phyloP scores from a whole-genome alignment of 305 asterid genomes.

The Solanum aculeatissimum region DNA sequence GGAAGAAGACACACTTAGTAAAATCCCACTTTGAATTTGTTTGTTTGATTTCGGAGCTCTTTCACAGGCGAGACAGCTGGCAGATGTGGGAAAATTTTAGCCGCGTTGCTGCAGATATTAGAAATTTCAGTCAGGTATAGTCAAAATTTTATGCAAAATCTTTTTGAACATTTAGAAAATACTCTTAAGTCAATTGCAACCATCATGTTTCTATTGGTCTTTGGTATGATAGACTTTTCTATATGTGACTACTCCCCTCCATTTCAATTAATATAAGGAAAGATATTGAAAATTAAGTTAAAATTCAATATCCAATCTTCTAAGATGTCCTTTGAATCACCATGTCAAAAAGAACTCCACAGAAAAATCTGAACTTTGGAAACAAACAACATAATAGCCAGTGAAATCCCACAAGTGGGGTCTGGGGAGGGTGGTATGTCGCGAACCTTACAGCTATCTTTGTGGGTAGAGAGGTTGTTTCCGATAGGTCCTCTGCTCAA shows the following conservation, averaged over 20 bases:
- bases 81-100: constrained; percentile 98
- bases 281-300: not conserved
- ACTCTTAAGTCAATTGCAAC: not conserved
- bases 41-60: not conserved
- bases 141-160: not conserved
- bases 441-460: not conserved
- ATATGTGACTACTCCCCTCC: not conserved
- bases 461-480: not conserved
- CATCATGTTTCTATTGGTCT: not conserved
- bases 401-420: not conserved
- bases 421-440: not conserved
- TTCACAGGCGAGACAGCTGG: constrained; percentile 64
- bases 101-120: constrained; percentile 82
- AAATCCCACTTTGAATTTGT: not conserved
- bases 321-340: not conserved
- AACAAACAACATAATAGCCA: not conserved
- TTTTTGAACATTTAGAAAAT: not conserved
- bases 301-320: not conserved
- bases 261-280: not conserved
- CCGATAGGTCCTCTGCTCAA: not conserved
- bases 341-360: not conserved
- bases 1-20: not conserved
- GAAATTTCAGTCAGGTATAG: constrained; percentile 40
- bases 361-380: not conserved
- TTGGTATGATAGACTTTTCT: not conserved